Conservation (phyloP, 768 basidiomycete genomes). For the Mycena rosella region DNA sequence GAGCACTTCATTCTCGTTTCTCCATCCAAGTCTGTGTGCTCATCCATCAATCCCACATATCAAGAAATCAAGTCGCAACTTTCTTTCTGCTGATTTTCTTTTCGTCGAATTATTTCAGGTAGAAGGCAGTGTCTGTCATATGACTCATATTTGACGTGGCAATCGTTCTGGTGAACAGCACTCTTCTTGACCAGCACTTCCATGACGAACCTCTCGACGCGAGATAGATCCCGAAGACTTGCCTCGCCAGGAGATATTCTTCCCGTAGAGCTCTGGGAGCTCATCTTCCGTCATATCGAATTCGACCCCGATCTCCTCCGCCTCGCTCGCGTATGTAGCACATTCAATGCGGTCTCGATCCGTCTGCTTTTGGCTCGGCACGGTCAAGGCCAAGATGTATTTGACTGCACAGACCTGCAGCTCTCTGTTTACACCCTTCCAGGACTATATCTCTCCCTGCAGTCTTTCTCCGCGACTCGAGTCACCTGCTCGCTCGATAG, state of each 20-base stretch:
- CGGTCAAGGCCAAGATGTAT: slow-evolving; percentile 17
- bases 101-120: no score
- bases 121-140: no score
- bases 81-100: no score
- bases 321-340: slow-evolving; percentile 20
- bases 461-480: slow-evolving; percentile 17
- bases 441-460: slow-evolving; percentile 18
- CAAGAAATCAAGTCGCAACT: no score
- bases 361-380: slow-evolving; percentile 16
- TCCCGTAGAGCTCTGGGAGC: slow-evolving; percentile 19
- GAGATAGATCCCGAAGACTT: slow-evolving; percentile 16
- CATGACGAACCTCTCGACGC: slow-evolving; percentile 9
- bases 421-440: slow-evolving; percentile 11
- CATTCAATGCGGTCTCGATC: slow-evolving; percentile 19
- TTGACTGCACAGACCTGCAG: slow-evolving; percentile 10
- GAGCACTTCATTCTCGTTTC: no score
- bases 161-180: slow-evolving; percentile 2
- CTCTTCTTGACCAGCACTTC: slow-evolving; percentile 18
- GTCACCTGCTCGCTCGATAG: slow-evolving; percentile 11
- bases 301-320: slow-evolving; percentile 10
- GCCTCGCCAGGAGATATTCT: slow-evolving; percentile 18
- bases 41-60: no score
- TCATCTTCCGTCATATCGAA: slow-evolving; percentile 18
- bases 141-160: no score
- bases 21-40: no score